Evolutionary conservation across 2,329 filamentous ascomycete species (phyloP), one percentile per base, ranked within the genome.

Genomic region (Epichloe festucae): DNA sequence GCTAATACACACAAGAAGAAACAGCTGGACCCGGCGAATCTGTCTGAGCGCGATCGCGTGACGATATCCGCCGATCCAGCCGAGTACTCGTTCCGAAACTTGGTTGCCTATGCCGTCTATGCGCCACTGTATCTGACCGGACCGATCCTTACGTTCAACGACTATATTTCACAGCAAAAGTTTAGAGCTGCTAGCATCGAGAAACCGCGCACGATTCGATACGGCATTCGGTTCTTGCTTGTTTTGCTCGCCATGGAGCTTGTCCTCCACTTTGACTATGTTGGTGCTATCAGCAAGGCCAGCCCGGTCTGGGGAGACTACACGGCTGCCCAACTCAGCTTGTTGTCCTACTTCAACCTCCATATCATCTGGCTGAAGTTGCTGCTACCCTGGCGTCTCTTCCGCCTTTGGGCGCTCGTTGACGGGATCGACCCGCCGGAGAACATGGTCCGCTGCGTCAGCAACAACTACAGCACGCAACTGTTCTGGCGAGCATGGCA

Each of bases 281-380:
- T 91, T 53, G 85, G 94, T 47, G 93, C 93, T 54, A 97, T 98
- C 61, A 86, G 85, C 62, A 87, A 94, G 64, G 78, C 84, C 2
- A 74, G 78, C 19, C 89, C 90, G 0, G 74, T 82, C 55, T 98
- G 93, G 93, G 74, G 75, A 31, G 73, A 82, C 23, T 97, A 96
- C 71, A 87, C 89, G 0, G 84, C 93, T 0, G 84, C 87, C 44
- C 89, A 98, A 65, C 80, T 98, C 43, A 86, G 82, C 62, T 82
- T 98, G 72, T 78, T 98, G 12, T 93, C 89, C 39, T 96, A 86
- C 72, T 94, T 97, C 74, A 96, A 96, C 68, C 82, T 98, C 12
- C 88, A 95, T 70, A 82, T 96, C 64, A 94, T 98, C 66, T 98
- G 94, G 94, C 77, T 98, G 46, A 98, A 98, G 67, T 81, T 98